Percentiles rank a stretch among this genome's conserved stretches.
phyloP scores from a whole-genome alignment of 805 yeast species.

The Saccharomycopsis sp. region DNA sequence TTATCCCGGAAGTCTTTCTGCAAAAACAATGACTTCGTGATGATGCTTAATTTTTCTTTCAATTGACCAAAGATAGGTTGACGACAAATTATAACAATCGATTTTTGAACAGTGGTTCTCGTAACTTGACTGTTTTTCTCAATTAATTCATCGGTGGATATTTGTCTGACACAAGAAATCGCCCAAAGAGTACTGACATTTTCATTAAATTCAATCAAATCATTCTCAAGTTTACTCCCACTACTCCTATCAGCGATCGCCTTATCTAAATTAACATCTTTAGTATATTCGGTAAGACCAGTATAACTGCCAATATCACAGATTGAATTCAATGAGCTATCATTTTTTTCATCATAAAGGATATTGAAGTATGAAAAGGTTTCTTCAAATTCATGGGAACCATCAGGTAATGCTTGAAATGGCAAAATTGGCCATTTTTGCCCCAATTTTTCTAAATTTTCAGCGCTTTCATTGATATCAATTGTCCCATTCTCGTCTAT shows the following conservation, averaged over 20 bases:
- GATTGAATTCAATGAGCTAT: conserved; percentile 37
- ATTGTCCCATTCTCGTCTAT: conserved; percentile 41
- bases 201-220: conserved; percentile 18
- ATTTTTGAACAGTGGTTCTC: conserved; percentile 84
- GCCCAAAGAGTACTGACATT: conserved; percentile 77
- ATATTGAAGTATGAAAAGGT: conserved; percentile 87
- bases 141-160: conserved; percentile 53
- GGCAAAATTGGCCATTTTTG: conserved; percentile 80
- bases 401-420: conserved; percentile 94
- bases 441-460: conserved; percentile 26
- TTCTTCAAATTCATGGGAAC: conserved; percentile 89
- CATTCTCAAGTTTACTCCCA: background rate
- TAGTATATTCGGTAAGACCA: conserved; percentile 24
- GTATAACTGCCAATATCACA: conserved; percentile 22
- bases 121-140: conserved; percentile 59
- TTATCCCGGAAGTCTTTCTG: conserved; percentile 74
- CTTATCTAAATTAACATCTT: conserved; percentile 28
- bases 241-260: background rate
- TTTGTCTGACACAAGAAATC: conserved; percentile 86
- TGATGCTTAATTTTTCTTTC: conserved; percentile 82
- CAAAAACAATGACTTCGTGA: conserved; percentile 77
- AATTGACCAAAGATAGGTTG: conserved; percentile 86
- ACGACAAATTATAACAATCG: conserved; percentile 77
- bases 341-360: conserved; percentile 52
- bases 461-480: conserved; percentile 30